These are phyloP conservation scores for Talaromyces sp. DNA, from an alignment of 2,329 filamentous ascomycete genomes.

Conservation along the genomic window DNA sequence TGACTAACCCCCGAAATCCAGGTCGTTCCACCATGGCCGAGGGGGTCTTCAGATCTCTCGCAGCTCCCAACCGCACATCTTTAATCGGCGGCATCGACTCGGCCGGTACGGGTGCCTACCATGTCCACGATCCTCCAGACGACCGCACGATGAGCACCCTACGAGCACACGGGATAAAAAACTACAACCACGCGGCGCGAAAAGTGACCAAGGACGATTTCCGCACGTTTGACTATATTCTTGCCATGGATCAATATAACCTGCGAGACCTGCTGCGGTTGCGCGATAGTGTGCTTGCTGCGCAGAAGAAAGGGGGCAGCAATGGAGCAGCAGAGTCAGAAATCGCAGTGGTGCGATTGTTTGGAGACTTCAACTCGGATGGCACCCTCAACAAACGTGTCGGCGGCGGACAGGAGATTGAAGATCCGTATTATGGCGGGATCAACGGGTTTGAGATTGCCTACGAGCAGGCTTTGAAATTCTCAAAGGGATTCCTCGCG, in stretches of 20 bases:
- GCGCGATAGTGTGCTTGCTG: conserved; percentile 42
- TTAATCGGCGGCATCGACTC: conserved; percentile 70
- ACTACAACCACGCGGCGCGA: conserved; percentile 72
- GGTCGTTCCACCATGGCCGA: conserved; percentile 88
- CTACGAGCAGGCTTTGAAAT: conserved; percentile 77
- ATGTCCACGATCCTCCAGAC: conserved; percentile 71
- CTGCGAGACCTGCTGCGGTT: conserved; percentile 62
- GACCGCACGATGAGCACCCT: conserved; percentile 78
- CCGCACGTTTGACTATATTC: conserved; percentile 80
- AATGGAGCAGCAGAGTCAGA: conserved; percentile 16
- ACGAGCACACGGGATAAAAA: conserved; percentile 64
- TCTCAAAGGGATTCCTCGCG: conserved; percentile 70
- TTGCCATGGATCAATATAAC: conserved; percentile 90
- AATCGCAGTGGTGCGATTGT: conserved; percentile 64
- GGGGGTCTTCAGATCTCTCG: conserved; percentile 70
- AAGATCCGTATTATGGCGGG: conserved; percentile 92
- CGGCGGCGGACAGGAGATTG: conserved; percentile 61
- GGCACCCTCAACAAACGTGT: conserved; percentile 34
- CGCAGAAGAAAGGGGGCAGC: background rate
- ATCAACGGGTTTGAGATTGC: conserved; percentile 73
- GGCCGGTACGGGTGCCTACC: conserved; percentile 86
- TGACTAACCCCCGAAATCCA: conserved; percentile 16
- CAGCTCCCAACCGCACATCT: conserved; percentile 57
- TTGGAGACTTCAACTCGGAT: conserved; percentile 71
- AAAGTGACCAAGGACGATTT: conserved; percentile 72